These are phyloP conservation scores for Trichoderma afroharzianum DNA, from an alignment of 2,329 filamentous ascomycete species.

Conservation along the genomic window DNA sequence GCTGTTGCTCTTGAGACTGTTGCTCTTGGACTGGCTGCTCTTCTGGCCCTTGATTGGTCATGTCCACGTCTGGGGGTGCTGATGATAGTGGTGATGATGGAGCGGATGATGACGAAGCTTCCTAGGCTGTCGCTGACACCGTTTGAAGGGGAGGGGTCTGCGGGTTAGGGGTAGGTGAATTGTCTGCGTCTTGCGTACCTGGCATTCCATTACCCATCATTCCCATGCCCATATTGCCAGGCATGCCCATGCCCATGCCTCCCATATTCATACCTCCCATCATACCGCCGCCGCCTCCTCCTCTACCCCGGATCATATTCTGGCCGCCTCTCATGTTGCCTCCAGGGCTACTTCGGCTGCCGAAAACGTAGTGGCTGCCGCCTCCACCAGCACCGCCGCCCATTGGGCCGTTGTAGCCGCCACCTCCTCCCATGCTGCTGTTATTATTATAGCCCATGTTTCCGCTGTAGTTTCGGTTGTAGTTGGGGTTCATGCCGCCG, in stretches of 20 bases:
- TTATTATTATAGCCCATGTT: slow-evolving; percentile 38
- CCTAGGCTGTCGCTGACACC: slow-evolving; percentile 3
- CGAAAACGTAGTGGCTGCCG: slow-evolving; percentile 51
- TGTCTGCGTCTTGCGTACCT: slow-evolving; percentile 25
- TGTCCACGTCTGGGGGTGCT: background rate
- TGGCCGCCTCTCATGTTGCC: slow-evolving; percentile 47
- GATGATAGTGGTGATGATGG: background rate
- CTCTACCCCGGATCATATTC: slow-evolving; percentile 46
- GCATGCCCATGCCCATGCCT: slow-evolving; percentile 54
- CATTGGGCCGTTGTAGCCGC: slow-evolving; percentile 48
- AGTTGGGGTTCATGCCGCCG: slow-evolving; percentile 47
- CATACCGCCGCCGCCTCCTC: slow-evolving; percentile 49
- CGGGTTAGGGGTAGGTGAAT: background rate
- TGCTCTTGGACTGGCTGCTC: background rate
- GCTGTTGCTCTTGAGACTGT: background rate
- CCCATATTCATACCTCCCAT: slow-evolving; percentile 51
- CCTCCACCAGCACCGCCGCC: slow-evolving; percentile 43
- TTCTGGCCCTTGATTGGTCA: background rate
- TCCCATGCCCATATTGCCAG: slow-evolving; percentile 57
- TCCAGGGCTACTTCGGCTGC: slow-evolving; percentile 35
- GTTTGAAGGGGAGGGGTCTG: slow-evolving; percentile 17
- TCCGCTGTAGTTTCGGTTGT: slow-evolving; percentile 40
- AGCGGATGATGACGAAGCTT: background rate
- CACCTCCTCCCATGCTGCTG: slow-evolving; percentile 42
- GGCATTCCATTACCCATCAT: slow-evolving; percentile 37